Evolutionary conservation across 257 asterid species (phyloP), one percentile per base, ranked within the genome.

Genomic region (Plantago elongata): DNA sequence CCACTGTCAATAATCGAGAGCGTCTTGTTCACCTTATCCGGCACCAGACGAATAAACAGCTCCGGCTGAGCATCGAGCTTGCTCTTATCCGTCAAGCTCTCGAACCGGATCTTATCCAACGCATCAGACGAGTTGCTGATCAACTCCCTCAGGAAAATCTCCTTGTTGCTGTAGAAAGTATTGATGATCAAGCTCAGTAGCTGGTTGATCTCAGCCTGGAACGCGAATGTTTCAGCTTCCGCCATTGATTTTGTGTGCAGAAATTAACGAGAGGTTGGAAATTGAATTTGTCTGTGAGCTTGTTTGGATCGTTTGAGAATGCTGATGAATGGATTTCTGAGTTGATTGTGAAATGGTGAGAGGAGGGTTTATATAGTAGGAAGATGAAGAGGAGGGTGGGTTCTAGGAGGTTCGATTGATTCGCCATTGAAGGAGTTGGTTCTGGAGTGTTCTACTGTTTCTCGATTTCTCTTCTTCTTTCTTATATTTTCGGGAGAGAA

Each of bases 141-240:
- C 59, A 86, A 29, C 58, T 83, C 95, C 27, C 95, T 72, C 1
- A 86, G 84, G 69, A 86, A 86, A 57, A 86, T 86, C 75, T 83
- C 95, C 80, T 86, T 86, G 80, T 86, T 86, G 66, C 87, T 83
- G 68, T 86, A 86, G 61, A 86, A 86, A 0, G 95, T 86, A 14
- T 86, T 86, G 74, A 86, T 86, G 27, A 86, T 86, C 65, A 86
- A 70, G 54, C 95, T 86, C 64, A 86, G 49, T 44, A 86, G 77
- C 83, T 86, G 95, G 65, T 86, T 86, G 61, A 85, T 85, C 80
- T 85, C 94, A 11, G 95, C 95, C 73, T 86, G 95, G 75, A 86
- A 86, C 0, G 92, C 87, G 11, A 87, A 87, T 7, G 95, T 87
- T 74, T 86, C 95, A 4, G 75, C 88, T 18, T 78, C 89, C 62